Conservation (phyloP, 75 land plant genomes). For the Pseudotsuga menziesii region DNA sequence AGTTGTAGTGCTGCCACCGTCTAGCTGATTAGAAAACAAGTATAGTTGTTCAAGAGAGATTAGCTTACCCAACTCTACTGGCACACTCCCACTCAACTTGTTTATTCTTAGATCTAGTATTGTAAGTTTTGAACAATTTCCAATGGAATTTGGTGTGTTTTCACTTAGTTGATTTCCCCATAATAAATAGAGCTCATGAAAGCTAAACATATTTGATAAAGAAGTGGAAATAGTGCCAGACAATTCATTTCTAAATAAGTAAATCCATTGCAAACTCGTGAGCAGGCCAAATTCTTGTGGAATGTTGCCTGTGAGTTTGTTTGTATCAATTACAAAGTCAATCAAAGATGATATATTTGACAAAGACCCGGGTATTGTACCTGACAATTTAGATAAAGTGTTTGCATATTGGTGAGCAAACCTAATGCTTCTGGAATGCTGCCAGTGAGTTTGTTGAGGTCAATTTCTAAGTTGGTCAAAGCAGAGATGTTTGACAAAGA, state of each 20-base stretch:
- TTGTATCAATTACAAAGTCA: background rate
- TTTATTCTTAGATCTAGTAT: too few relatives aligned
- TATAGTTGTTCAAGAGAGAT: slow-evolving; percentile 7
- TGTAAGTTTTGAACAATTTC: background rate
- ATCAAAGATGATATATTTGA: background rate
- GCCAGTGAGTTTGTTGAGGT: slow-evolving; percentile 32
- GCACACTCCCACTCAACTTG: background rate
- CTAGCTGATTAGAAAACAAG: slow-evolving; percentile 13
- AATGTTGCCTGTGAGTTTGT: background rate
- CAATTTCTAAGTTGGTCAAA: slow-evolving; percentile 44
- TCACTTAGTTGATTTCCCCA: background rate
- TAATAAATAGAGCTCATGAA: background rate
- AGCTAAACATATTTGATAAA: too few relatives aligned
- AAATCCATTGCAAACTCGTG: too few relatives aligned
- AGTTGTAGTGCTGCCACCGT: background rate
- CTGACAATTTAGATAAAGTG: slow-evolving; percentile 31
- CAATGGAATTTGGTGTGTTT: background rate
- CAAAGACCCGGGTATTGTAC: background rate
- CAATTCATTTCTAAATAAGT: too few relatives aligned
- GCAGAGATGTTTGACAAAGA: slow-evolving; percentile 33
- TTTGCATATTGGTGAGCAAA: slow-evolving; percentile 22
- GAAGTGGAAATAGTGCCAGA: too few relatives aligned
- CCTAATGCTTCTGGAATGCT: slow-evolving; percentile 33
- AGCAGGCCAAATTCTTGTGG: background rate
- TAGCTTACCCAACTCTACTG: background rate